These are phyloP conservation scores for Tremella fuciformis DNA, from an alignment of 768 basidiomycete genomes.

Conservation along the genomic window DNA sequence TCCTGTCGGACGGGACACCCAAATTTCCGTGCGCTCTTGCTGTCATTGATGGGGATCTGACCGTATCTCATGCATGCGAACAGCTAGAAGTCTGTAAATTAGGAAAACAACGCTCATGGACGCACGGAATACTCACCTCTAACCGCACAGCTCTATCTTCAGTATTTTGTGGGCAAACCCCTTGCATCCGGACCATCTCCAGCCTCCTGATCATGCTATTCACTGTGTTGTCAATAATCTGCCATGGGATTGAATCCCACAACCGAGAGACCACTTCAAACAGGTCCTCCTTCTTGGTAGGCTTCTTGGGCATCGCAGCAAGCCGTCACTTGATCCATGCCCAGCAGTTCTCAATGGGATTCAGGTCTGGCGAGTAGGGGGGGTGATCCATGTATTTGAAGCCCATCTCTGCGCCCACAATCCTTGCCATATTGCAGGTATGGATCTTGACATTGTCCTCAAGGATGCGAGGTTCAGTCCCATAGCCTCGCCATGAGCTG, in stretches of 20 bases:
- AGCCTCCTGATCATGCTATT: constrained; percentile 18
- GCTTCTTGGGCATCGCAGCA: constrained; percentile 7
- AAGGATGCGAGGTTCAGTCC: constrained; percentile 16
- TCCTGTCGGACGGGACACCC: too few relatives aligned
- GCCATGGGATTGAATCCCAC: constrained; percentile 15
- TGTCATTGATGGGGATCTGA: not conserved
- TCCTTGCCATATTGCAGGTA: constrained; percentile 6
- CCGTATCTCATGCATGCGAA: constrained; percentile 8
- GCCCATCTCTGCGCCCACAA: constrained; percentile 2
- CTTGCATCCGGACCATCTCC: constrained; percentile 10
- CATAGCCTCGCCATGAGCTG: constrained; percentile 13
- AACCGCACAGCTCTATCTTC: not conserved
- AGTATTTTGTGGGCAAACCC: constrained; percentile 17
- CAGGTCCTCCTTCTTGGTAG: constrained; percentile 13
- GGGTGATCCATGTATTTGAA: constrained; percentile 15
- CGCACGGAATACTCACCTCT: not conserved
- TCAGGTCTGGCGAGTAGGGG: constrained; percentile 23
- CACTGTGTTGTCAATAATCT: constrained; percentile 13
- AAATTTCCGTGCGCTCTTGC: too few relatives aligned
- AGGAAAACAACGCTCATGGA: not conserved
- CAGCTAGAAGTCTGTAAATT: constrained; percentile 3
- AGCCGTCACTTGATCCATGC: constrained; percentile 15
- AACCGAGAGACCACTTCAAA: constrained; percentile 7
- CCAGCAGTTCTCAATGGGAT: constrained; percentile 25
- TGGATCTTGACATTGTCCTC: constrained; percentile 22